phyloP scores from a whole-genome alignment of 73 alveolate species.

The Paramecium caudatum region DNA sequence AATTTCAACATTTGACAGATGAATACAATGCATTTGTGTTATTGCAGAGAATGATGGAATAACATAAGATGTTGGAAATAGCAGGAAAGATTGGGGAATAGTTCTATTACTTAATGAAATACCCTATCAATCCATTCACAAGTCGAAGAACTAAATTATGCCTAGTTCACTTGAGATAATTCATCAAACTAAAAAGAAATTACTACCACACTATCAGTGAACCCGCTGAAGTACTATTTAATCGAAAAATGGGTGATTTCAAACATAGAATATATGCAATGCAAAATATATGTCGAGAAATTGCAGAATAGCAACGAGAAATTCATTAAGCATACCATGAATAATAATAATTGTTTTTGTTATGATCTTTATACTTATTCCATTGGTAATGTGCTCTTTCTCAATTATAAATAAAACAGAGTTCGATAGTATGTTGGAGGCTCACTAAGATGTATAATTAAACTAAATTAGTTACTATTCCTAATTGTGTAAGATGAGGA shows the following conservation, averaged over 20 bases:
- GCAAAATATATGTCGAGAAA: neutral
- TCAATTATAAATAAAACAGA: neutral
- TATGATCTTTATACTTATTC: neutral
- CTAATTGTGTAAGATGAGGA: neutral
- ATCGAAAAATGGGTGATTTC: neutral
- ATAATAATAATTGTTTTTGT: slow-evolving; percentile 17
- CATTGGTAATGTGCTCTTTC: neutral
- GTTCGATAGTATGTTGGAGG: neutral
- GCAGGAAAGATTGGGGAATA: neutral
- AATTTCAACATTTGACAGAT: neutral
- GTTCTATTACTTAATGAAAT: neutral
- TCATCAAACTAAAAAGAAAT: neutral
- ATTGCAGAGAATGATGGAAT: neutral
- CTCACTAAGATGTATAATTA: neutral
- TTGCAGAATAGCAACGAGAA: neutral
- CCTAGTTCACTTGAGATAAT: neutral
- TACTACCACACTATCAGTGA: neutral
- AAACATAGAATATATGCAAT: neutral
- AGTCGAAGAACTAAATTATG: neutral
- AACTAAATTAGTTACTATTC: neutral
- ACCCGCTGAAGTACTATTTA: neutral
- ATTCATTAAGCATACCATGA: neutral
- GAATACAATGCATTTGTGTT: neutral
- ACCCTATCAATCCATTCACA: slow-evolving; percentile 9
- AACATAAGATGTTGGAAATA: neutral